Percentiles rank a stretch among this genome's conserved stretches.
Conservation (phyloP, 139 green algal genomes). For the Micractinium sp. region DNA sequence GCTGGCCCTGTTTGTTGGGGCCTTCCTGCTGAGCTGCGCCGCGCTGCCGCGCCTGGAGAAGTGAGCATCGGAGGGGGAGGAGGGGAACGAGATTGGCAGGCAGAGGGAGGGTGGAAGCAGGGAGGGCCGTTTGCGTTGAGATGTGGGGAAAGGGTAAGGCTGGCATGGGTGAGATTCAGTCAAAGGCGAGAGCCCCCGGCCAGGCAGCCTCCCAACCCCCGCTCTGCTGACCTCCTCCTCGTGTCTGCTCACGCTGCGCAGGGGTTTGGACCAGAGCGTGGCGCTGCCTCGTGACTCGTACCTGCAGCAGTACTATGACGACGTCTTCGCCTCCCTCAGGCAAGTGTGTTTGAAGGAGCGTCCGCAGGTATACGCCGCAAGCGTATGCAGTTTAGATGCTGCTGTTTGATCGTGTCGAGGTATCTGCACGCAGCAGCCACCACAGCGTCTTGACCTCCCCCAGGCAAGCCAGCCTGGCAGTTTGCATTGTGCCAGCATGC, state of each 20-base stretch:
- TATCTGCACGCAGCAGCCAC: neutral
- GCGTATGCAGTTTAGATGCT: neutral
- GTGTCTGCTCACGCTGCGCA: conserved; percentile 35
- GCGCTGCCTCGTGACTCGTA: conserved; percentile 91
- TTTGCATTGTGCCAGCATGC: too few species aligned
- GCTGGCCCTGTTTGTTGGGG: conserved; percentile 52
- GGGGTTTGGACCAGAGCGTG: conserved; percentile 88
- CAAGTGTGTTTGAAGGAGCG: neutral
- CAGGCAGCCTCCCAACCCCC: neutral
- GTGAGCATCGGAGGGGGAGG: conserved; percentile 1
- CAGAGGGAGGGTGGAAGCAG: too few species aligned
- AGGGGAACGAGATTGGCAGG: neutral
- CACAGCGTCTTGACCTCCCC: too few species aligned
- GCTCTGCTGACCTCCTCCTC: neutral
- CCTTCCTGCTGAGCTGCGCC: conserved; percentile 44
- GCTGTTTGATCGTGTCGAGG: neutral
- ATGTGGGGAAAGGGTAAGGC: too few species aligned
- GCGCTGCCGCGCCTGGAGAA: conserved; percentile 51
- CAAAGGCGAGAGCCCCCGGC: neutral
- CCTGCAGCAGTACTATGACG: conserved; percentile 89
- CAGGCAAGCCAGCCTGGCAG: too few species aligned
- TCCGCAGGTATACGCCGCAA: neutral
- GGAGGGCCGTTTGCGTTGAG: too few species aligned
- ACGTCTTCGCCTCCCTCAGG: conserved; percentile 70
- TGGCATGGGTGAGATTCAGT: too few species aligned